phyloP scores from a whole-genome alignment of 495 filamentous ascomycete species.

The Rhizodiscina lignyota region DNA sequence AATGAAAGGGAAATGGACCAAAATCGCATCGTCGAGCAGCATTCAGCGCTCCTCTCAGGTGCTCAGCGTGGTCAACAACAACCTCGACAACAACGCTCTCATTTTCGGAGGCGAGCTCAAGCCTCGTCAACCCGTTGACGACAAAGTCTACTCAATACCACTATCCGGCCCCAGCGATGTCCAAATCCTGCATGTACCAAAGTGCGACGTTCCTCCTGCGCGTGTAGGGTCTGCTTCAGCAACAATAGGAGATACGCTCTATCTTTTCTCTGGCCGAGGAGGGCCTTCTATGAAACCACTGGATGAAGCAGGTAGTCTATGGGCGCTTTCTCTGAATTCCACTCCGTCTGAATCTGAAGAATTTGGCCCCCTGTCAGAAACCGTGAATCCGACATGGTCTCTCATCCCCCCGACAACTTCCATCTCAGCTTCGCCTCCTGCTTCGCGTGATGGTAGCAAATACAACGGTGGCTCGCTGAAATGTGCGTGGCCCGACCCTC shows the following conservation, averaged over 20 bases:
- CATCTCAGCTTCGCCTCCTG: too few relatives aligned
- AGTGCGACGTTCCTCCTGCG: constrained; percentile 21
- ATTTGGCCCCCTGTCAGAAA: too few relatives aligned
- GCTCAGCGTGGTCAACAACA: constrained; percentile 4
- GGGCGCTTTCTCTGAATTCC: too few relatives aligned
- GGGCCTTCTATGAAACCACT: constrained; percentile 35
- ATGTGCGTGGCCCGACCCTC: too few relatives aligned
- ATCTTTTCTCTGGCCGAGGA: constrained; percentile 40
- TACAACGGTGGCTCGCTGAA: too few relatives aligned
- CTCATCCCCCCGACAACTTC: too few relatives aligned
- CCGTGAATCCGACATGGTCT: too few relatives aligned
- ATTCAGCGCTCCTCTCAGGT: constrained; percentile 21
- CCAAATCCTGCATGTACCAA: constrained; percentile 3
- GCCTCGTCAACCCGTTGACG: constrained; percentile 20
- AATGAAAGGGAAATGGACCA: constrained; percentile 4
- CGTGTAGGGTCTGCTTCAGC: constrained; percentile 33
- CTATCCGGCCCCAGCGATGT: constrained; percentile 6
- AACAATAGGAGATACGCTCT: constrained; percentile 27
- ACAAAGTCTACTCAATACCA: constrained; percentile 12
- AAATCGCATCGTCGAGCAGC: constrained; percentile 4
- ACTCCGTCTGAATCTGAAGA: too few relatives aligned
- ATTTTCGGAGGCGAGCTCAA: constrained; percentile 22
- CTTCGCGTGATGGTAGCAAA: too few relatives aligned
- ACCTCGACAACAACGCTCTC: constrained; percentile 8
- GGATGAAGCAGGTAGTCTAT: constrained; percentile 37